Conservation (phyloP, 441 rosid genomes). For the Geranium incanum region DNA sequence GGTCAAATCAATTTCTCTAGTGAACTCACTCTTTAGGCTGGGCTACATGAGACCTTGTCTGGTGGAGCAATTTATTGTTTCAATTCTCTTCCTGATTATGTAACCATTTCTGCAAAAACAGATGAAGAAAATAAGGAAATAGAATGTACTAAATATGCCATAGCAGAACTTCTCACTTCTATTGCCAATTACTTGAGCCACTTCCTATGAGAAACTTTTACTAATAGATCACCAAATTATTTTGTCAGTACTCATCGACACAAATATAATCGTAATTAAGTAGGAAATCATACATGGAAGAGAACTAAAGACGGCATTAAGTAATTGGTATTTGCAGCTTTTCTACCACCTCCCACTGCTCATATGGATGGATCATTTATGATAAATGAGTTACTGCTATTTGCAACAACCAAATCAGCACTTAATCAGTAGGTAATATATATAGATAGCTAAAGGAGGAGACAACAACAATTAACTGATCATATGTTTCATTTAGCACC, state of each 20-base stretch:
- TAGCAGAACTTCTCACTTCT: background rate
- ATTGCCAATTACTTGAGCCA: background rate
- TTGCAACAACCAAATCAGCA: slow-evolving; percentile 1
- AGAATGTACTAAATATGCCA: background rate
- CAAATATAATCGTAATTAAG: background rate
- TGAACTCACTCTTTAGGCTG: background rate
- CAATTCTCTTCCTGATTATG: background rate
- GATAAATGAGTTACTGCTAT: slow-evolving; percentile 5
- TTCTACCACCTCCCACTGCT: background rate
- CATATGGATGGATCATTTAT: background rate
- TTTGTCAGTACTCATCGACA: background rate
- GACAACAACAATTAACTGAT: background rate
- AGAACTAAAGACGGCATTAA: background rate
- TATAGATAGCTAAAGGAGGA: background rate
- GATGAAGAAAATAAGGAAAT: background rate
- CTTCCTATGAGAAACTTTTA: background rate
- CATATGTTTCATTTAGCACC: background rate
- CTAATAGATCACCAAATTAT: background rate
- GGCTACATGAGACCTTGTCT: background rate
- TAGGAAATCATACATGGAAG: background rate
- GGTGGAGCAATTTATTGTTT: background rate
- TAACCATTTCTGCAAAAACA: background rate
- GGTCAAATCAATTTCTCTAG: background rate
- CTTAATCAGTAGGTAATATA: background rate
- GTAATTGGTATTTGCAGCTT: background rate